Percentiles rank a stretch among this genome's conserved stretches.
Evolutionary conservation across 1,284 basidiomycete species (phyloP).

Genomic region (Lentinus polychrous): DNA sequence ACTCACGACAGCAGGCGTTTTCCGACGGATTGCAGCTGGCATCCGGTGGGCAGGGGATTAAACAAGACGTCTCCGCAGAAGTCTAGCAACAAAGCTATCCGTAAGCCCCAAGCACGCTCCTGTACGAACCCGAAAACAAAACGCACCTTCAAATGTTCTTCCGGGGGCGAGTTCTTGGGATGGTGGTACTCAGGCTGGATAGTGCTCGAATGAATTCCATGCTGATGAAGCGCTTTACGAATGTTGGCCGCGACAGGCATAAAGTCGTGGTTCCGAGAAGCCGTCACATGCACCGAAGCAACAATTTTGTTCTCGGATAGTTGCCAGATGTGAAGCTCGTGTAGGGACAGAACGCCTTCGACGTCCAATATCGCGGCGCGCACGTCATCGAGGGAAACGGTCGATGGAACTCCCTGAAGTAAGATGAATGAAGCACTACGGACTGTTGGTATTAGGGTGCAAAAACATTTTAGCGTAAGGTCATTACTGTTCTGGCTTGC

Average conservation of each 20-base stretch:
- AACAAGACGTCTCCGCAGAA: slow-evolving; percentile 27
- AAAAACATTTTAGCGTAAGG: background rate
- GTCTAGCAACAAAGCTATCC: slow-evolving; percentile 13
- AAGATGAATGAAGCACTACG: slow-evolving; percentile 94
- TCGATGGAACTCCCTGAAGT: slow-evolving; percentile 91
- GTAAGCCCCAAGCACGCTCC: background rate
- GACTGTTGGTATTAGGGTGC: slow-evolving; percentile 37
- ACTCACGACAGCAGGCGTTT: slow-evolving; percentile 77
- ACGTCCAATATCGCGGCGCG: slow-evolving; percentile 74
- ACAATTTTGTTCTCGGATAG: slow-evolving; percentile 85
- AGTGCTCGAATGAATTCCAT: slow-evolving; percentile 91
- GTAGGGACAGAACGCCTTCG: slow-evolving; percentile 86
- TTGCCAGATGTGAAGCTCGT: slow-evolving; percentile 98
- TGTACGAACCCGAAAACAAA: background rate
- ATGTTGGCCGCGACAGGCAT: slow-evolving; percentile 88
- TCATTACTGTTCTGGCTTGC: background rate
- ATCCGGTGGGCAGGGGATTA: slow-evolving; percentile 48
- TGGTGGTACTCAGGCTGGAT: slow-evolving; percentile 79
- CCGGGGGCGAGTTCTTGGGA: slow-evolving; percentile 30
- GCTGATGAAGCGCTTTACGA: slow-evolving; percentile 76
- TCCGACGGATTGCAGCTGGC: slow-evolving; percentile 61
- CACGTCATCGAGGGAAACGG: slow-evolving; percentile 85
- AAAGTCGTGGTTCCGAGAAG: slow-evolving; percentile 77
- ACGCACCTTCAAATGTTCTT: slow-evolving; percentile 42
- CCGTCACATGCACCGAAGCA: slow-evolving; percentile 92